Evolutionary conservation across 2,329 filamentous ascomycete species (phyloP), one percentile per base, ranked within the genome.

Genomic region (Hansfordia pulvinata): DNA sequence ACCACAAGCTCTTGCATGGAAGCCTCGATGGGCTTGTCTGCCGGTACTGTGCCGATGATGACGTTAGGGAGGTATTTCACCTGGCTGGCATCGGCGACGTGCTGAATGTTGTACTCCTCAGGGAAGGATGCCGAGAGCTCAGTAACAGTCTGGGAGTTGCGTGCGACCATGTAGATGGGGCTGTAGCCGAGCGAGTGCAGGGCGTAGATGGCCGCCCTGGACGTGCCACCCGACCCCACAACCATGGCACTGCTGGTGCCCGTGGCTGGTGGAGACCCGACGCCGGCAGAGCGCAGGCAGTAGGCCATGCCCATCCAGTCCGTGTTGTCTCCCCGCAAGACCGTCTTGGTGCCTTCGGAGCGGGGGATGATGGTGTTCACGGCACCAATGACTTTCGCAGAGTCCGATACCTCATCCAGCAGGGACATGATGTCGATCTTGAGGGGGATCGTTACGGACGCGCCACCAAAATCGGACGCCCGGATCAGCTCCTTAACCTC

Each of bases 231-330:
- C 6, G 84, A 83, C 3, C 90, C 90, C 28, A 98, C 72, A 10
- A 96, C 82, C 37, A 94, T 69, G 15, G 71, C 88, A 29, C 75
- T 68, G 21, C 60, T 54, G 31, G 47, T 16, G 38, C 41, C 30
- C 30, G 21, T 31, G 28, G 44, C 47, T 41, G 38, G 43, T 39
- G 42, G 44, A 49, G 35, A 50, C 34, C 56, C 55, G 20, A 80
- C 60, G 6, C 82, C 82, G 2, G 72, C 75, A 21, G 70, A 69
- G 30, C 68, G 71, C 12, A 98, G 67, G 4, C 82, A 76, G 39
- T 79, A 71, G 3, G 80, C 73, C 74, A 98, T 98, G 35, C 90
- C 90, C 43, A 74, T 69, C 79, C 85, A 98, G 57, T 98, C 90
- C 9, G 90, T 98, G 53, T 98, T 98, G 48, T 86, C 81, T 22